Conservation (phyloP, 495 filamentous ascomycete genomes). For the Articulospora tetracladia region DNA sequence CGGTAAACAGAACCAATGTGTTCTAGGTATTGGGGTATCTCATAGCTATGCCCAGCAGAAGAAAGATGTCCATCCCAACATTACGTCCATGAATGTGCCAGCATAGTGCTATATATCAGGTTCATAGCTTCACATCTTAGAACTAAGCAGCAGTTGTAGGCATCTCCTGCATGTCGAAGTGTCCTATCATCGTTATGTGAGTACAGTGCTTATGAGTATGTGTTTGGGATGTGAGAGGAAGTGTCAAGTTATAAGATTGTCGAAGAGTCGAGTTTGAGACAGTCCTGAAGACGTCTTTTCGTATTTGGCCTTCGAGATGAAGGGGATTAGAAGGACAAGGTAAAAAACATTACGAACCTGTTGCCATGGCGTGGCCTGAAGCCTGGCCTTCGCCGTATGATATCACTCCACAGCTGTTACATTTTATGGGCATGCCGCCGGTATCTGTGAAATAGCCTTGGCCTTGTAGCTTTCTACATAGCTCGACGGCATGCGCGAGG, state of each 20-base stretch:
- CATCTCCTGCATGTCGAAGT: background rate
- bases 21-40: background rate
- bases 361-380: conserved; percentile 52
- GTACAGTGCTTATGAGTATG: no score
- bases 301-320: no score
- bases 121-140: background rate
- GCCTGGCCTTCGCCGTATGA: conserved; percentile 74
- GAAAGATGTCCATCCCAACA: background rate
- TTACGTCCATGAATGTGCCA: background rate
- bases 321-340: no score
- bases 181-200: no score
- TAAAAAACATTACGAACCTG: no score
- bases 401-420: conserved; percentile 68
- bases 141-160: background rate
- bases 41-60: background rate
- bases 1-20: background rate
- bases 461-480: conserved; percentile 64
- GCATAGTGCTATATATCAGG: background rate
- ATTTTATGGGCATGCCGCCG: conserved; percentile 74
- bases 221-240: no score
- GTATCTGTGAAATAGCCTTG: conserved; percentile 92
- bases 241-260: no score
- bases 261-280: no score
- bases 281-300: no score
- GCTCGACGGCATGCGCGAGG: conserved; percentile 60